Evolutionary conservation across 495 filamentous ascomycete genomes (phyloP).

Genomic region (Talaromyces ruber): DNA sequence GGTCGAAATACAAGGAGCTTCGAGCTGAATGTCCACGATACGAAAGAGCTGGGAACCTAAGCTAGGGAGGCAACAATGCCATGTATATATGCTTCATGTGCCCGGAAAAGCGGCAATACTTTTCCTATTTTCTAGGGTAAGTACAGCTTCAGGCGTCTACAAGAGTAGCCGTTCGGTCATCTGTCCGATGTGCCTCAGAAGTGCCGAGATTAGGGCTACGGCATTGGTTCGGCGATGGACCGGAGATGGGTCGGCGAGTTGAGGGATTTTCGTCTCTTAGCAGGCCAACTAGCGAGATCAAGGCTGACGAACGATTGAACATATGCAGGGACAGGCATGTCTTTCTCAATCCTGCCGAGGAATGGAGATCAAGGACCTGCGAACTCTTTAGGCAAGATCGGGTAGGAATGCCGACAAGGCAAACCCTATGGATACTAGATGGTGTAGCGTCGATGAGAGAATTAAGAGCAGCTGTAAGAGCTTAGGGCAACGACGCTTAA

Average conservation of each 20-base stretch:
- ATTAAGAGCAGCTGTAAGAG: not conserved
- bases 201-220: not conserved
- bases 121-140: not conserved
- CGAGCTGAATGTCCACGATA: not conserved
- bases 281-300: not conserved
- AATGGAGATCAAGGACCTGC: not conserved
- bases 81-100: not conserved
- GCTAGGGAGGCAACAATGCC: not conserved
- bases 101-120: not conserved
- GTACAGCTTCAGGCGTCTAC: not conserved
- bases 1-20: not conserved
- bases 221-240: not conserved
- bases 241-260: not conserved
- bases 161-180: not conserved
- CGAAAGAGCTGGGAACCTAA: not conserved
- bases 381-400: not conserved
- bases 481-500: not conserved
- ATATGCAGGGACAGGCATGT: not conserved
- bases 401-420: not conserved
- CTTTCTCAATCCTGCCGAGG: not conserved
- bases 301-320: not conserved
- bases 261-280: not conserved
- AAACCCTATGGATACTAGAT: not conserved
- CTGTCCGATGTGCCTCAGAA: not conserved
- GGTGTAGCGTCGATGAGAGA: not conserved